Base-by-base conservation (phyloP, 2,329 filamentous ascomycete species). In the Pezizomycotina sp. region DNA sequence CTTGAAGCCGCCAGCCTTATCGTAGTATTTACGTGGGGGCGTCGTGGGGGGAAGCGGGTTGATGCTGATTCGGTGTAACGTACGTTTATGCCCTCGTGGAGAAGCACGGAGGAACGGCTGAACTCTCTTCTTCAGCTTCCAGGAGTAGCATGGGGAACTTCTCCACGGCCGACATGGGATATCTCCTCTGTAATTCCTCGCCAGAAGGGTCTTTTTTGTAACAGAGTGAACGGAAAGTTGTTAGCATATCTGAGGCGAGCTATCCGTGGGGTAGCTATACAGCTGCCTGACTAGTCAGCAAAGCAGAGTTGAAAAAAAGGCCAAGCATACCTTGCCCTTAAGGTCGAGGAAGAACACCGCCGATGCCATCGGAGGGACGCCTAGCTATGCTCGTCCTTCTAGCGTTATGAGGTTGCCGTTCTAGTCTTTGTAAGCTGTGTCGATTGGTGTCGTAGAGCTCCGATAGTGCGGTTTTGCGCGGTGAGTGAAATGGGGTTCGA, bases 81-180 rank as follows among this genome's bases (percentile, higher is more conserved):
- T 64, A 89, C 81, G 61, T 98, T 98, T 65, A 98, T 92, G 58
- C 89, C 89, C 62, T 98, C 89, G 59, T 91, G 78, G 84, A 93
- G 67, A 98, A 95, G 62, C 89, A 98, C 47, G 89, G 89, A 36
- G 89, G 83, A 2, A 95, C 89, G 45, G 84, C 84, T 29, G 86
- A 95, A 51, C 82, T 92, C 60, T 98, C 89, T 71, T 98, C 89
- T 74, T 98, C 89, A 52, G 89, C 89, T 63, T 98, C 89, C 60
- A 80, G 92, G 36, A 98, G 74, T 42, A 98, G 77, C 52, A 92
- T 65, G 27, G 89, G 89, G 58, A 98, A 98, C 60, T 92, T 91
- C 62, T 98, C 89, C 53, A 98, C 89, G 22, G 89, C 89, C 40
- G 83, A 92, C 89, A 98, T 95, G 60, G 89, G 89, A 98, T 92